Conservation (phyloP, 495 filamentous ascomycete genomes). For the Penicillium crystallinum region DNA sequence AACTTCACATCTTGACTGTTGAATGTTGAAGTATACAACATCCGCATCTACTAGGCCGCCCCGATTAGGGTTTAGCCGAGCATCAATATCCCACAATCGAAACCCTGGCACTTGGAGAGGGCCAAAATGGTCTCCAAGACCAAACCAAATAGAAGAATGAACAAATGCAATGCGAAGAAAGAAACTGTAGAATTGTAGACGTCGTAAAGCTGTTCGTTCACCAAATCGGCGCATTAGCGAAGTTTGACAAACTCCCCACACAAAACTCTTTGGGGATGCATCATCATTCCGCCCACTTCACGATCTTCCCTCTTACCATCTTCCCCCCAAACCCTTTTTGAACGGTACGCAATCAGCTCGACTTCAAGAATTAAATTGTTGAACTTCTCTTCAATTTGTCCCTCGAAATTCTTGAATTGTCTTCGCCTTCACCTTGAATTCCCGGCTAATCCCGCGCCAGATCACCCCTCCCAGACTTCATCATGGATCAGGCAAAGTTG, state of each 20-base stretch:
- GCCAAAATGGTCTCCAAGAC: background rate
- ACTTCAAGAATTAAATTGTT: background rate
- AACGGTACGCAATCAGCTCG: slow-evolving; percentile 7
- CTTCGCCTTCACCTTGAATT: background rate
- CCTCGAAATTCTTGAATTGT: background rate
- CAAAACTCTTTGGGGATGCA: slow-evolving; percentile 19
- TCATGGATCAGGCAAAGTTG: slow-evolving; percentile 55
- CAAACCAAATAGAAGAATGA: background rate
- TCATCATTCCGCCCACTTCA: slow-evolving; percentile 16
- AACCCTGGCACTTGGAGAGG: background rate
- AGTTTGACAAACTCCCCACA: slow-evolving; percentile 22
- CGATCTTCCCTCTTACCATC: slow-evolving; percentile 8
- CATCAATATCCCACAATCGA: slow-evolving; percentile 24
- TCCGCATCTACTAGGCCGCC: background rate
- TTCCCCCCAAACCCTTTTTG: slow-evolving; percentile 5
- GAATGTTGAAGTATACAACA: background rate
- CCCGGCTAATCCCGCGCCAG: slow-evolving; percentile 18
- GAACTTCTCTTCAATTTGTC: background rate
- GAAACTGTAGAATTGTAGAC: background rate
- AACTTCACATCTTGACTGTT: background rate
- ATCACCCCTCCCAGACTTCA: slow-evolving; percentile 30
- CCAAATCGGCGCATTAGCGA: slow-evolving; percentile 27
- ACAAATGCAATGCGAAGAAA: background rate
- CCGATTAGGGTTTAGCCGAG: slow-evolving; percentile 46
- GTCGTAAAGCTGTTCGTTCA: slow-evolving; percentile 10